Base-by-base conservation (phyloP, 192 early-diverging fungal genomes). In the Linderina pennispora region DNA sequence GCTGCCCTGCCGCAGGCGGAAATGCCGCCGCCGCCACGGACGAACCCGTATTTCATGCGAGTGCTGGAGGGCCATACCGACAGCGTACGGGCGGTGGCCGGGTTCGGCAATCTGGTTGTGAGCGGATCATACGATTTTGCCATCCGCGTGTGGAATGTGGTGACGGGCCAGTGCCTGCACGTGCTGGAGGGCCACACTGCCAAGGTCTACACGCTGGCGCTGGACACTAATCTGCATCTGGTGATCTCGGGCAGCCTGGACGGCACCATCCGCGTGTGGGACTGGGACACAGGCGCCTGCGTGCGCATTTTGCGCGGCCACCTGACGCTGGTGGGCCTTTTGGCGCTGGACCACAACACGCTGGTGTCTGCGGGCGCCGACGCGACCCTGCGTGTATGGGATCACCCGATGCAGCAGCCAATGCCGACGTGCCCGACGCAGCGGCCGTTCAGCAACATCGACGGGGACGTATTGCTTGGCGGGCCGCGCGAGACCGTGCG, bases 321-420 rank as follows among this genome's bases (percentile, higher is more conserved):
- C 49, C 77, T 82, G 17, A 90, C 86, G n/a, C 76, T 99, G 1
- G 97, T 99, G 5, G 97, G 97, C 0, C 73, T 99, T 21, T 62
- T 99, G 23, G 89, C 91, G 25, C 69, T 98, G 28, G 81, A 86
- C 18, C 82, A 86, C 24, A 76, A 83, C 35, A 84, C 88, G 50
- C 73, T 99, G 13, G 91, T 99, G 1, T 92, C 91, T 6, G 97
- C 93, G 1, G 94, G 93, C 32, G 97, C 94, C 8, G 97, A 99
- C 54, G 77, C 88, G 8, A 91, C 87, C 14, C 79, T 99, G 28
- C 80, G 97, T 4, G 84, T 98, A 23, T 99, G 97, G 97, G 80
- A 81, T 39, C 64, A 91, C 48, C 56, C 79, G 37, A 48, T 87
- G 48, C 55, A 82, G 23, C 1, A 43, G 1, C 10, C 10, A 35